Conservation (phyloP, 306 rosid species). For the Corylus americana region DNA sequence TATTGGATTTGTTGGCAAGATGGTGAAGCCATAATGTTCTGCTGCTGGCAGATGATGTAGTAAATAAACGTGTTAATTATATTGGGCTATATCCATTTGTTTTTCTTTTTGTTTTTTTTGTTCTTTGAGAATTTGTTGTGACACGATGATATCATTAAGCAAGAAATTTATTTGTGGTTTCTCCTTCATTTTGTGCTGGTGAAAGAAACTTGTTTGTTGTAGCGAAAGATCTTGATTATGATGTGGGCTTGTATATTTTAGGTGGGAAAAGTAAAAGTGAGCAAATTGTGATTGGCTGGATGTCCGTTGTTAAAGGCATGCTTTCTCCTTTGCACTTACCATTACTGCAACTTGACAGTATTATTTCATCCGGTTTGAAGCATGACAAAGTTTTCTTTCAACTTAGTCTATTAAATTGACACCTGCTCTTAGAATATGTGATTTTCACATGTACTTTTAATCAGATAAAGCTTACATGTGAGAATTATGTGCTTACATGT, state of each 20-base stretch:
- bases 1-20: conserved; percentile 6
- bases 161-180: neutral
- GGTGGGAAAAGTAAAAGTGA: too few species aligned
- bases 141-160: neutral
- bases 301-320: too few species aligned
- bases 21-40: neutral
- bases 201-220: neutral
- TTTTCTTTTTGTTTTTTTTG: neutral
- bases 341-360: neutral
- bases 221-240: neutral
- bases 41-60: conserved; percentile 23
- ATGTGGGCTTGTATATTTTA: neutral
- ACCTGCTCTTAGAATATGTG: too few species aligned
- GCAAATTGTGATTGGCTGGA: neutral
- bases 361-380: too few species aligned
- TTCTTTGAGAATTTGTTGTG: neutral
- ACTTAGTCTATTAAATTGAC: too few species aligned
- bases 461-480: too few species aligned
- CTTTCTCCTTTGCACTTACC: neutral
- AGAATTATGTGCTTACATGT: too few species aligned
- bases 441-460: too few species aligned
- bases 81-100: neutral
- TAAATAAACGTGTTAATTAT: conserved; percentile 18
- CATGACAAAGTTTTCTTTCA: too few species aligned
- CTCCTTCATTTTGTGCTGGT: neutral